Conservation (phyloP, 495 filamentous ascomycete genomes). For the Halenospora varia region DNA sequence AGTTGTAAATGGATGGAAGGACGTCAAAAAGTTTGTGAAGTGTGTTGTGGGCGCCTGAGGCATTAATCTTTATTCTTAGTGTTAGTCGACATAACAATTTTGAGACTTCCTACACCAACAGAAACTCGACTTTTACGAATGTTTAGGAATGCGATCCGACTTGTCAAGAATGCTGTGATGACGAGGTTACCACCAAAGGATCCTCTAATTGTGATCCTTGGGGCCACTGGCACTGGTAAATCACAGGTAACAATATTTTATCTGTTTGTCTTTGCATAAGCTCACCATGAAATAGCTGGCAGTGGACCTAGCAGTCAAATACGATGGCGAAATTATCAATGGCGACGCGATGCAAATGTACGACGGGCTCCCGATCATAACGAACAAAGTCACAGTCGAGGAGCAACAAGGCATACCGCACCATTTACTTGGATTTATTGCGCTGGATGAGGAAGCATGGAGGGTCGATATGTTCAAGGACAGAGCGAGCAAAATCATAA, state of each 20-base stretch:
- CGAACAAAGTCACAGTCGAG: slow-evolving; percentile 76
- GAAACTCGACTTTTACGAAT: too few species aligned
- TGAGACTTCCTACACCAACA: too few species aligned
- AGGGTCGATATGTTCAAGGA: slow-evolving; percentile 67
- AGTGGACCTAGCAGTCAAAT: slow-evolving; percentile 75
- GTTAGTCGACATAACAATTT: too few species aligned
- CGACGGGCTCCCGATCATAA: slow-evolving; percentile 85
- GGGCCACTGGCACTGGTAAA: slow-evolving; percentile 94
- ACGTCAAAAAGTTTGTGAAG: too few species aligned
- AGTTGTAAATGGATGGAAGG: too few species aligned
- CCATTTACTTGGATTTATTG: slow-evolving; percentile 78
- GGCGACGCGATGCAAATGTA: slow-evolving; percentile 99
- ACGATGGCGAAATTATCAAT: slow-evolving; percentile 96
- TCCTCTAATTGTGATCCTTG: slow-evolving; percentile 80
- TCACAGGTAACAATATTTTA: slow-evolving; percentile 65
- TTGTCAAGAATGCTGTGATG: slow-evolving; percentile 9
- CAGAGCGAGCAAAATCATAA: slow-evolving; percentile 64
- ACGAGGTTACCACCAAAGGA: slow-evolving; percentile 20
- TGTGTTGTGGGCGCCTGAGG: too few species aligned
- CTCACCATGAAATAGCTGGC: slow-evolving; percentile 62
- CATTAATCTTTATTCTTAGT: too few species aligned
- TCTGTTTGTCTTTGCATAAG: neutral
- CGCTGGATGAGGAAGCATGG: slow-evolving; percentile 75
- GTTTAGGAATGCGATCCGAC: neutral
- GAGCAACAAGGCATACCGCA: slow-evolving; percentile 84